Evolutionary conservation across 2,329 filamentous ascomycete species (phyloP), one percentile per base, ranked within the genome.

Genomic region (Aspergillus arachidicola): DNA sequence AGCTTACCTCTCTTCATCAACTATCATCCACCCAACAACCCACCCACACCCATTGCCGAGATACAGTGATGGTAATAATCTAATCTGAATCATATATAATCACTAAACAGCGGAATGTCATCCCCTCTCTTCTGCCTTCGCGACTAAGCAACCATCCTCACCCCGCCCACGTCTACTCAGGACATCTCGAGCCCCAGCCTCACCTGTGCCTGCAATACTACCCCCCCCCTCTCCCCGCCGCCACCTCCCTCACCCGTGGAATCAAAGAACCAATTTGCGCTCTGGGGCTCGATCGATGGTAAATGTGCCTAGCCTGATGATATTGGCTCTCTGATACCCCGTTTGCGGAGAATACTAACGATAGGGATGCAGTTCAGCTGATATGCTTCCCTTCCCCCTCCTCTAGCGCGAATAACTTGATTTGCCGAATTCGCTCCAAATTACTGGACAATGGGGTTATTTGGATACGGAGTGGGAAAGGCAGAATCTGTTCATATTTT

Each of bases 161-260:
- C 69, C 21, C 62, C 71, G 16, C 66, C 72, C 38, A 71, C 69
- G 56, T 76, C 76, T 58, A 75, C 73, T 16, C 73, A 79, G 61
- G 75, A 80, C 55, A 76, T 12, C 64, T 72, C 54, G 67, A 73
- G 26, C 69, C 72, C 45, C 67, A 71, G 58, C 72, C 73, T 51
- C 71, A 71, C 2, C 64, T 64, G 14, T 41, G 28, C 43, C 62
- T 66, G 59, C 62, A 67, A 26, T 69, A 70, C 51, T n/a, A n/a
- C n/a, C n/a, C n/a, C 73, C 74, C 23, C 21, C 73, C 73, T 7
- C 72, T n/a, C n/a, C n/a, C n/a, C 73, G 5, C 71, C 73, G 34
- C 74, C 73, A 50, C 72, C 74, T 26, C 75, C 73, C 54, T 74
- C 74, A 4, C 75, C 74, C 9, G 73, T 73, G 23, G 12, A 67